Evolutionary conservation across 2,329 filamentous ascomycete genomes (phyloP).

Genomic region (Penicillium sp.): DNA sequence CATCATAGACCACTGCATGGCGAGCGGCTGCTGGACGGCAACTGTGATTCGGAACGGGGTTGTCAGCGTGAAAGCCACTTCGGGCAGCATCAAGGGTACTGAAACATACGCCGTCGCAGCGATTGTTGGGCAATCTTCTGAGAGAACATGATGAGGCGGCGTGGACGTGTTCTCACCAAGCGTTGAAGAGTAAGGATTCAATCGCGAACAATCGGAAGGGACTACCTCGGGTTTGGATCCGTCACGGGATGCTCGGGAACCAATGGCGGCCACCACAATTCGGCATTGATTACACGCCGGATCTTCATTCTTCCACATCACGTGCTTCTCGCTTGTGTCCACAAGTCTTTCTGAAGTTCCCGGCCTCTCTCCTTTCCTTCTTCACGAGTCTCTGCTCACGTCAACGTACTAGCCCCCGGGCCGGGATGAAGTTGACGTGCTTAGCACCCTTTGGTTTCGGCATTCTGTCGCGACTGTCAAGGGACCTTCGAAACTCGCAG

Average conservation of each 20-base stretch:
- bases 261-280: slow-evolving; percentile 36
- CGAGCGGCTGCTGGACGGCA: slow-evolving; percentile 45
- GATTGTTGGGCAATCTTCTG: slow-evolving; percentile 50
- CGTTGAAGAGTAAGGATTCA: slow-evolving; percentile 15
- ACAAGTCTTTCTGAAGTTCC: slow-evolving; percentile 9
- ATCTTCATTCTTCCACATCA: slow-evolving; percentile 37
- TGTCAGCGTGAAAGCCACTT: slow-evolving; percentile 22
- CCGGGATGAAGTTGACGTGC: slow-evolving; percentile 41
- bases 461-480: slow-evolving; percentile 46
- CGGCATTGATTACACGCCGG: slow-evolving; percentile 28
- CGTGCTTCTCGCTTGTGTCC: slow-evolving; percentile 21
- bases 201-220: slow-evolving; percentile 37
- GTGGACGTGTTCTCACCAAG: slow-evolving; percentile 17
- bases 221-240: slow-evolving; percentile 40
- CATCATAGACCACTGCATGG: slow-evolving; percentile 43
- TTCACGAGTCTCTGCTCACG: slow-evolving; percentile 42
- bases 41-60: slow-evolving; percentile 33
- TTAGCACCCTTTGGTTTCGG: slow-evolving; percentile 43
- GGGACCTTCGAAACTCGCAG: slow-evolving; percentile 41
- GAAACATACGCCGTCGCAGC: slow-evolving; percentile 48
- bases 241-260: slow-evolving; percentile 36
- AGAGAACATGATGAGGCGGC: slow-evolving; percentile 43
- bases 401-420: slow-evolving; percentile 30
- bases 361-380: slow-evolving; percentile 23
- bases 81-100: neutral